phyloP scores from a whole-genome alignment of 331 rosid species.

The Erythrophleum ivorense region DNA sequence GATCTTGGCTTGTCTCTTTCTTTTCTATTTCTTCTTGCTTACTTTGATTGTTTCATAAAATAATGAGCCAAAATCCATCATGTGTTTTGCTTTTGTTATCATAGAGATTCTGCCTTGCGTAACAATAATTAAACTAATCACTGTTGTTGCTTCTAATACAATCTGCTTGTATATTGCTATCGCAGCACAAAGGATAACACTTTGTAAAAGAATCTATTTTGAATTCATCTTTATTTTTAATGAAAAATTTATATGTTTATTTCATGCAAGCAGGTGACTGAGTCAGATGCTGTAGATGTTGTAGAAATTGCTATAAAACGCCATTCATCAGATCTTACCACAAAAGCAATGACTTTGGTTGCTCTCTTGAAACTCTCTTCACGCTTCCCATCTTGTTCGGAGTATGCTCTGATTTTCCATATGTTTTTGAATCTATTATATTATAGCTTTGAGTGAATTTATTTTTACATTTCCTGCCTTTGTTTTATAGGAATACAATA shows the following conservation, averaged over 20 bases:
- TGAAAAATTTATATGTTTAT: slow-evolving; percentile 5
- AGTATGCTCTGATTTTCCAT: slow-evolving; percentile 55
- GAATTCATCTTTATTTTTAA: neutral
- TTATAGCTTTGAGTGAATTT: slow-evolving; percentile 24
- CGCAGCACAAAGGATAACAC: slow-evolving; percentile 8
- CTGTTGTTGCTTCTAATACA: slow-evolving; percentile 3
- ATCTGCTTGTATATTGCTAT: slow-evolving; percentile 17
- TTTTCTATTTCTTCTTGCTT: slow-evolving; percentile 20
- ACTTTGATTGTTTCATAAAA: slow-evolving; percentile 26
- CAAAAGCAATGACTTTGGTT: slow-evolving; percentile 92
- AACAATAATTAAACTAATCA: slow-evolving; percentile 23
- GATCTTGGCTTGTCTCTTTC: slow-evolving; percentile 19
- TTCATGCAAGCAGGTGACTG: slow-evolving; percentile 76
- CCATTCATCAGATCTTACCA: slow-evolving; percentile 78
- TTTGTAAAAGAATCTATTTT: slow-evolving; percentile 5
- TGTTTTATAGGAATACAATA: slow-evolving; percentile 27
- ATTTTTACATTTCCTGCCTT: slow-evolving; percentile 27
- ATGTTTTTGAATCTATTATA: slow-evolving; percentile 32
- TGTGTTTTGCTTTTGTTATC: slow-evolving; percentile 6
- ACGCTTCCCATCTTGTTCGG: slow-evolving; percentile 94
- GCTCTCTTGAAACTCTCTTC: slow-evolving; percentile 95
- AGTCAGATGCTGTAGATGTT: slow-evolving; percentile 83
- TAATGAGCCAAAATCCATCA: slow-evolving; percentile 22
- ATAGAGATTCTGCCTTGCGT: slow-evolving; percentile 9
- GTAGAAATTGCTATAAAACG: slow-evolving; percentile 75